Percentiles rank a stretch among this genome's conserved stretches.
Conservation (phyloP, 1,284 basidiomycete species). For the Takashimella koratensis region DNA sequence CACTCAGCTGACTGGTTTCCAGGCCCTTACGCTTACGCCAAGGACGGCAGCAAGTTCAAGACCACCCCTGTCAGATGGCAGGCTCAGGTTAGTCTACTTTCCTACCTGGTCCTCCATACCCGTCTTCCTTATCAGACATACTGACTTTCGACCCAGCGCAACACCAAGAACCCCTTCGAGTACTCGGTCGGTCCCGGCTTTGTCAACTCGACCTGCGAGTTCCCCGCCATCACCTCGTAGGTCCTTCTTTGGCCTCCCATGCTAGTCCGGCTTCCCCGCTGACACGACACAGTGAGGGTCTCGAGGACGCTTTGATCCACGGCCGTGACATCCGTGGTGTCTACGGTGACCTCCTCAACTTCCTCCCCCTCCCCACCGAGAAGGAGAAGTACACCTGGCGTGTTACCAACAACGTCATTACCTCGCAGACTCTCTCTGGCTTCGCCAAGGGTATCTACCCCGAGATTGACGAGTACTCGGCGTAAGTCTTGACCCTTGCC, state of each 20-base stretch:
- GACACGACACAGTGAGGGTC: constrained; percentile 22
- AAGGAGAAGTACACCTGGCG: constrained; percentile 27
- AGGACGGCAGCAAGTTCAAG: constrained; percentile 9
- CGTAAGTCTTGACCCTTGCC: too few species aligned
- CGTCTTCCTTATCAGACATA: too few species aligned
- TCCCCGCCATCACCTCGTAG: constrained; percentile 33
- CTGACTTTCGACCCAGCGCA: too few species aligned
- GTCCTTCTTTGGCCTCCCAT: constrained; percentile 1
- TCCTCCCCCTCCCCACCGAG: constrained; percentile 27
- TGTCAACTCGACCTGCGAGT: constrained; percentile 33
- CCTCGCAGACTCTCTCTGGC: constrained; percentile 33
- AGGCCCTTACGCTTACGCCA: constrained; percentile 32
- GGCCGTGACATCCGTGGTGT: constrained; percentile 34
- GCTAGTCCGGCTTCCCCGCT: too few species aligned
- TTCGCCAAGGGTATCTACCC: constrained; percentile 31
- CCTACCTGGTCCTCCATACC: too few species aligned
- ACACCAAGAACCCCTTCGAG: constrained; percentile 32
- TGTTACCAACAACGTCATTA: constrained; percentile 42
- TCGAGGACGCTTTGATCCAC: constrained; percentile 30
- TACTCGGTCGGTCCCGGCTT: constrained; percentile 30
- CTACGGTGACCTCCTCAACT: constrained; percentile 30
- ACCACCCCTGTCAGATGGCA: constrained; percentile 33
- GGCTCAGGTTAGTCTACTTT: too few species aligned
- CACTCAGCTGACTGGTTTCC: not conserved
- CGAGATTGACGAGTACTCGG: constrained; percentile 22